A percentile compares a stretch with the other conserved stretches of the same genome.
Evolutionary conservation across 2,329 filamentous ascomycete species (phyloP).

Genomic region (Thermoascus crustaceus): DNA sequence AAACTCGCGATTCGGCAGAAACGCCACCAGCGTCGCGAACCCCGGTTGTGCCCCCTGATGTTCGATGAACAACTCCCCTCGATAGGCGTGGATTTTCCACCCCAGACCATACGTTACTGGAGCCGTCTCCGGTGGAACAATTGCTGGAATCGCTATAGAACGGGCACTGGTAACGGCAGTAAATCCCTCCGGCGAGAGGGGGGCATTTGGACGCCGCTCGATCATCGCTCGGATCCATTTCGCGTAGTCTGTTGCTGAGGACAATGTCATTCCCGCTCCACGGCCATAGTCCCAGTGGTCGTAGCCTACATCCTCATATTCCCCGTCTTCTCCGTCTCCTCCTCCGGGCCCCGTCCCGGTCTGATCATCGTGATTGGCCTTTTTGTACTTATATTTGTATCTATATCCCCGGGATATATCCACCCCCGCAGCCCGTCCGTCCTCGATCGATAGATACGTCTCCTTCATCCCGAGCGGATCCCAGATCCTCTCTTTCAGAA

Average conservation of each 20-base stretch:
- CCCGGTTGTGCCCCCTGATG: slow-evolving; percentile 10
- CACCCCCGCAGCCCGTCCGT: slow-evolving; percentile 21
- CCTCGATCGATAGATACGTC: slow-evolving; percentile 29
- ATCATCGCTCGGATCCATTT: slow-evolving; percentile 44
- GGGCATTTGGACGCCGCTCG: slow-evolving; percentile 3
- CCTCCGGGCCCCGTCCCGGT: no score
- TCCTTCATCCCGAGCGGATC: slow-evolving; percentile 33
- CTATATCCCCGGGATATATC: slow-evolving; percentile 19
- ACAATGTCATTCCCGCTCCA: slow-evolving; percentile 18
- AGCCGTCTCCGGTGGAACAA: slow-evolving; percentile 3
- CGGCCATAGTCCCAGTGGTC: slow-evolving; percentile 5
- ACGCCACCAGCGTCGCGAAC: slow-evolving; percentile 8
- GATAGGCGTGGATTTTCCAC: slow-evolving; percentile 9
- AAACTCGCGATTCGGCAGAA: slow-evolving; percentile 6
- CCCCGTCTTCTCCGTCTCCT: no score
- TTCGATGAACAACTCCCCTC: slow-evolving; percentile 6
- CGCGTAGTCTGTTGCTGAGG: slow-evolving; percentile 31
- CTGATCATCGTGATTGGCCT: no score
- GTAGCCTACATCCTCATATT: slow-evolving; percentile 7
- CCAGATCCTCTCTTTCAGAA: slow-evolving; percentile 30
- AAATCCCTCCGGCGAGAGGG: slow-evolving; percentile 7
- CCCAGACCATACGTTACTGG: slow-evolving; percentile 8
- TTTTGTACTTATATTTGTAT: no score
- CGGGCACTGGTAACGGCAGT: slow-evolving; percentile 5
- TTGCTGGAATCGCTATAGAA: not conserved